These are phyloP conservation scores for Tricholoma furcatifolium DNA, from an alignment of 768 basidiomycete genomes.

Conservation along the genomic window DNA sequence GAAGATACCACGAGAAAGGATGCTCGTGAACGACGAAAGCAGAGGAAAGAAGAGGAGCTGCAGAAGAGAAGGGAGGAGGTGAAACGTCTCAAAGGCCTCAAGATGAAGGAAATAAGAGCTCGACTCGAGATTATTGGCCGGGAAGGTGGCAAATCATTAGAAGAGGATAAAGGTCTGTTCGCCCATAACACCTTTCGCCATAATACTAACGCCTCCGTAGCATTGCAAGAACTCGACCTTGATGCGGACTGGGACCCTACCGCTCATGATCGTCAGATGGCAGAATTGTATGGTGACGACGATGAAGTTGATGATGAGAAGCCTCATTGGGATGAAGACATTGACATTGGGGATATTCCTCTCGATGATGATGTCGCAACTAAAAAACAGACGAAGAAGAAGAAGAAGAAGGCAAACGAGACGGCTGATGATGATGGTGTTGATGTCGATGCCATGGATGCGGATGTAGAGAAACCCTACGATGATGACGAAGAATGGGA, in stretches of 20 bases:
- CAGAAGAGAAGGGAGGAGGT: constrained; percentile 77
- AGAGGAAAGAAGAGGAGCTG: constrained; percentile 78
- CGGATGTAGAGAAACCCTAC: constrained; percentile 35
- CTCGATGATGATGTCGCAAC: constrained; percentile 28
- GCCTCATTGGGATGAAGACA: constrained; percentile 90
- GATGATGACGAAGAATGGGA: constrained; percentile 73
- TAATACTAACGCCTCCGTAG: constrained; percentile 29
- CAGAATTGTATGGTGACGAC: constrained; percentile 61
- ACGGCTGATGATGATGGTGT: constrained; percentile 46
- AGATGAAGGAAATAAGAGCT: constrained; percentile 75
- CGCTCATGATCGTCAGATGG: constrained; percentile 83
- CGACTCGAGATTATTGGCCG: constrained; percentile 72
- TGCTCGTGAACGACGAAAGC: constrained; percentile 74
- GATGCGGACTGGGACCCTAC: constrained; percentile 93
- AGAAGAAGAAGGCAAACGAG: constrained; percentile 52
- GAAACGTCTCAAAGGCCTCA: constrained; percentile 76
- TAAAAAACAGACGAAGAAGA: constrained; percentile 36
- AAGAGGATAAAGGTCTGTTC: constrained; percentile 33
- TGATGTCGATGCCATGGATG: constrained; percentile 56
- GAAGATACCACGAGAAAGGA: constrained; percentile 79
- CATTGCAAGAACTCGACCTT: constrained; percentile 70
- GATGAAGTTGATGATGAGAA: constrained; percentile 46
- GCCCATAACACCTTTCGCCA: background rate
- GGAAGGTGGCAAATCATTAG: constrained; percentile 61
- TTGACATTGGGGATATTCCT: constrained; percentile 72